These are phyloP conservation scores for Salix purpurea DNA, from an alignment of 345 rosid species.

Conservation along the genomic window DNA sequence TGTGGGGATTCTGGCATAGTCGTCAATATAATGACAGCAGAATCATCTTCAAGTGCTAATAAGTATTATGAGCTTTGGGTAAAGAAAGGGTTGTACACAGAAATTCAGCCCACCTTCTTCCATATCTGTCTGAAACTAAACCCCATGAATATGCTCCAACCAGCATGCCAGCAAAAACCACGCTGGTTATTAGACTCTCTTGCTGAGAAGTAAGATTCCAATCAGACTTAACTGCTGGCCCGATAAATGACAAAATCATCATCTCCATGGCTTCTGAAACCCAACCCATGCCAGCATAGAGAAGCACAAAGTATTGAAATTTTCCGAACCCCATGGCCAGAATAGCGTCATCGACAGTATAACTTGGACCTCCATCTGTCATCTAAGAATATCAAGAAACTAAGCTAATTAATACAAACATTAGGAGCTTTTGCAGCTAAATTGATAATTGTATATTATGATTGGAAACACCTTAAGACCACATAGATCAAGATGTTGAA, in stretches of 20 bases:
- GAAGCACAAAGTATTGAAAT: constrained; percentile 61
- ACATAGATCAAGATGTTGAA: neutral
- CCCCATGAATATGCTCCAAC: constrained; percentile 93
- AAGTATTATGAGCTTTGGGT: no score
- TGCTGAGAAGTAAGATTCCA: constrained; percentile 72
- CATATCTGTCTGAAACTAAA: constrained; percentile 68
- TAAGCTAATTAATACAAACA: neutral
- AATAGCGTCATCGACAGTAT: constrained; percentile 87
- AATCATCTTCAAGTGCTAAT: neutral
- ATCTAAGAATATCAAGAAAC: constrained; percentile 17
- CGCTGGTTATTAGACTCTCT: constrained; percentile 68
- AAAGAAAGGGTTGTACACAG: neutral
- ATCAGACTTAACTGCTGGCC: constrained; percentile 64
- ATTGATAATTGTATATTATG: neutral
- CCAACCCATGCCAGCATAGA: constrained; percentile 93
- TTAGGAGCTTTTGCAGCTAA: neutral
- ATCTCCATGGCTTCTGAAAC: constrained; percentile 91
- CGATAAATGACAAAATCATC: constrained; percentile 90
- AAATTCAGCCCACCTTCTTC: constrained; percentile 53
- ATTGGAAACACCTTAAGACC: neutral
- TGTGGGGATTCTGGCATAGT: neutral
- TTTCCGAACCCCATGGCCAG: constrained; percentile 74
- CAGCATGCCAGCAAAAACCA: constrained; percentile 86
- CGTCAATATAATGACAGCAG: neutral
- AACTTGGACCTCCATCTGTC: constrained; percentile 38